These are phyloP conservation scores for Podaxis mareebaensis DNA, from an alignment of 768 basidiomycete species.

Conservation along the genomic window DNA sequence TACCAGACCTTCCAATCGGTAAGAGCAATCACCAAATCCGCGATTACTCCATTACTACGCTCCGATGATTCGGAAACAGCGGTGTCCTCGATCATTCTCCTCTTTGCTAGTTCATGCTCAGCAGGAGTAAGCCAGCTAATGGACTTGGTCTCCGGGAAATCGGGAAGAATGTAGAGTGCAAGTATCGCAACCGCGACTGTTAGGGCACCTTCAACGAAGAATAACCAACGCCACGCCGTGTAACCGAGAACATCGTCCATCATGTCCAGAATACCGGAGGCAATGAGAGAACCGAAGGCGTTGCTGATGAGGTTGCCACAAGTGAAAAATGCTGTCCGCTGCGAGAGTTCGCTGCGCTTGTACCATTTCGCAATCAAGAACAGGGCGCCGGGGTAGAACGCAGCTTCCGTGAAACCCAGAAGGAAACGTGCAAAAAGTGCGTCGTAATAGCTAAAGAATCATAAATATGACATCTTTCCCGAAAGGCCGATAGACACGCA, in stretches of 20 bases:
- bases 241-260: constrained; percentile 72
- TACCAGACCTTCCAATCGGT: constrained; percentile 77
- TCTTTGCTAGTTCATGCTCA: constrained; percentile 56
- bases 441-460: constrained; percentile 50
- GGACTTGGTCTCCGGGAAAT: constrained; percentile 59
- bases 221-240: constrained; percentile 80
- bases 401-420: constrained; percentile 71
- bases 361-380: constrained; percentile 74
- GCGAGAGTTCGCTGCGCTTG: constrained; percentile 67
- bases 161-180: constrained; percentile 68
- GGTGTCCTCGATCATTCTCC: constrained; percentile 63
- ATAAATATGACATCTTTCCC: background rate
- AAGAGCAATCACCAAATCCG: constrained; percentile 59
- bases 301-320: constrained; percentile 79
- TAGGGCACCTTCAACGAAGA: constrained; percentile 65
- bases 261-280: constrained; percentile 68
- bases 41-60: constrained; percentile 12
- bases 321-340: constrained; percentile 64
- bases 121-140: constrained; percentile 56
- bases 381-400: constrained; percentile 71
- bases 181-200: constrained; percentile 49
- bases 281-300: constrained; percentile 79
- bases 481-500: constrained; percentile 16
- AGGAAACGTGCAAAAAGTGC: constrained; percentile 72
- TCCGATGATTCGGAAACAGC: constrained; percentile 20